Conservation (phyloP, 352 stramenopile species). For the Globisporangium polare region DNA sequence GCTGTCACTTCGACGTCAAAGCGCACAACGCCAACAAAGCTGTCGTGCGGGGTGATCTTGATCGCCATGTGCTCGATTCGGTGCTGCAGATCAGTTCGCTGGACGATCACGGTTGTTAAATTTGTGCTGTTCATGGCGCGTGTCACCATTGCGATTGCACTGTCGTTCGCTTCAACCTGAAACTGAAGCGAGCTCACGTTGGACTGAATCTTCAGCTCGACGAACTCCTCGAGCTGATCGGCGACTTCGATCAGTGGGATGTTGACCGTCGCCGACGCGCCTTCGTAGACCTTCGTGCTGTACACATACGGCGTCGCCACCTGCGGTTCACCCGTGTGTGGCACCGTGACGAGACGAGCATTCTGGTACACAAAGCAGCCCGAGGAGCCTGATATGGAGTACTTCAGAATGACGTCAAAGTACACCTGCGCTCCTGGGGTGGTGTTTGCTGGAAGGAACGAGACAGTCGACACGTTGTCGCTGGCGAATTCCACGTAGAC, state of each 20-base stretch:
- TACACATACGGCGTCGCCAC: conserved; percentile 19
- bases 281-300: conserved; percentile 24
- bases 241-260: conserved; percentile 20
- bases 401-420: conserved; percentile 19
- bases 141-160: background rate
- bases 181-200: conserved; percentile 10
- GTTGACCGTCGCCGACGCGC: conserved; percentile 14
- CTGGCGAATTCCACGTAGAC: conserved; percentile 4
- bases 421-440: background rate
- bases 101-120: background rate
- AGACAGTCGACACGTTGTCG: background rate
- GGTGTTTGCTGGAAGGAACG: background rate
- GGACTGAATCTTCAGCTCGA: conserved; percentile 11
- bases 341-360: conserved; percentile 16
- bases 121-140: background rate
- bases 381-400: too few relatives aligned
- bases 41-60: conserved; percentile 13
- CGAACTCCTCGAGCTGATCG: background rate
- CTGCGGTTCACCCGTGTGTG: background rate
- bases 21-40: conserved; percentile 20
- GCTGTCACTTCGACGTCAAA: conserved; percentile 20
- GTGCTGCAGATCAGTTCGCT: background rate
- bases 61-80: conserved; percentile 15
- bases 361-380: conserved; percentile 18
- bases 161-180: background rate